A percentile compares a stretch with the other conserved stretches of the same genome.
These are phyloP conservation scores for Pichia kudriavzevii DNA, from an alignment of 1,139 yeast species.

Conservation along the genomic window DNA sequence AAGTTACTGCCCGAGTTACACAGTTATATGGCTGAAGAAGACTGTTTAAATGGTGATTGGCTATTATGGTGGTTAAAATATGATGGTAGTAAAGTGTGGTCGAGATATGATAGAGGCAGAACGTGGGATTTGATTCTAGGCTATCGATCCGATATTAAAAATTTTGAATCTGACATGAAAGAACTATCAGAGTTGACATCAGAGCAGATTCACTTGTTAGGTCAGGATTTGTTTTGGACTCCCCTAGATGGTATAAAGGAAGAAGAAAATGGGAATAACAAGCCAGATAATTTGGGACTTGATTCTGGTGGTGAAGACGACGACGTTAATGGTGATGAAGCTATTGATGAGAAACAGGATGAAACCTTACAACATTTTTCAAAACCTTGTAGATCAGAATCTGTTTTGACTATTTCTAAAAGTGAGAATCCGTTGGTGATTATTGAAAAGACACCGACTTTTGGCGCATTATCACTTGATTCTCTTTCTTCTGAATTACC, in stretches of 20 bases:
- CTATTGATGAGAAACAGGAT: constrained; percentile 10
- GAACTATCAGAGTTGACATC: constrained; percentile 18
- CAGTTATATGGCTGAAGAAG: constrained; percentile 74
- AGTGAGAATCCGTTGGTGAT: constrained; percentile 15
- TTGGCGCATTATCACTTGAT: constrained; percentile 15
- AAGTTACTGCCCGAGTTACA: constrained; percentile 70
- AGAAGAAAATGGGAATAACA: neutral
- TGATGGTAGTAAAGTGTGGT: constrained; percentile 86
- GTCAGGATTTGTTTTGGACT: constrained; percentile 31
- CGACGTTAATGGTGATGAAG: constrained; percentile 7
- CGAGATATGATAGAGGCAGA: constrained; percentile 74
- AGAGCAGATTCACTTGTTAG: constrained; percentile 21
- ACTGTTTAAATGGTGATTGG: constrained; percentile 83
- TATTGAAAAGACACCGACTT: constrained; percentile 23
- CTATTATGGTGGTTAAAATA: constrained; percentile 91
- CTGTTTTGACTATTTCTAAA: constrained; percentile 23
- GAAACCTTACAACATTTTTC: constrained; percentile 5
- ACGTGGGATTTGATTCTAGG: constrained; percentile 85
- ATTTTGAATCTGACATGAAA: constrained; percentile 22
- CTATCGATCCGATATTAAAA: constrained; percentile 49
- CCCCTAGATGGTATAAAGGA: constrained; percentile 22
- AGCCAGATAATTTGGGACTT: neutral
- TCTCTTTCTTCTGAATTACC: constrained; percentile 9
- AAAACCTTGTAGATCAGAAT: constrained; percentile 22
- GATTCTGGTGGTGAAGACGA: neutral